Conservation (phyloP, 192 early-diverging fungal genomes). For the Podila epigama region DNA sequence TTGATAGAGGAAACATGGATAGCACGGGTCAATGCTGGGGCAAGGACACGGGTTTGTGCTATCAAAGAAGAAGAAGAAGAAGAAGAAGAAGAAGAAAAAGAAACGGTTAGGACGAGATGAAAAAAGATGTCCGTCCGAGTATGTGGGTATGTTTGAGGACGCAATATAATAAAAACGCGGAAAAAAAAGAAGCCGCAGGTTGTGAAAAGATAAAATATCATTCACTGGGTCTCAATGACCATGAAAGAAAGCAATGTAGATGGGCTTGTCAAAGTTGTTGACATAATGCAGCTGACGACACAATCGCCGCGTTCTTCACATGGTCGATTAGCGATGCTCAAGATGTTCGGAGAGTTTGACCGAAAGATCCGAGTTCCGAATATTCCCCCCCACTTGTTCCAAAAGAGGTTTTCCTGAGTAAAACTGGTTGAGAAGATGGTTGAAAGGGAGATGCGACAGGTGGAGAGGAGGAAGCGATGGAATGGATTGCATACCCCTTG, state of each 20-base stretch:
- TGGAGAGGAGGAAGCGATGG: background rate
- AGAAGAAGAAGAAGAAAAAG: too few relatives aligned
- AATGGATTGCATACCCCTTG: conserved; percentile 40
- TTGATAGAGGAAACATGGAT: conserved; percentile 31
- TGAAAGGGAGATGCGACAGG: background rate
- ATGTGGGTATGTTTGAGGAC: too few relatives aligned
- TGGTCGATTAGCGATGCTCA: background rate
- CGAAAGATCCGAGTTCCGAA: conserved; percentile 2
- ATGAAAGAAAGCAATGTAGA: too few relatives aligned
- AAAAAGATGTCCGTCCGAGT: too few relatives aligned
- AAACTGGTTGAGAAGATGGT: background rate
- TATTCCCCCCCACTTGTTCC: background rate
- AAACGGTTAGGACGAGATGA: background rate
- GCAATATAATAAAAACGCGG: background rate
- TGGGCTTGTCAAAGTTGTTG: too few relatives aligned
- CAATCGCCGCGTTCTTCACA: background rate
- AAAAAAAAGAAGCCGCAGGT: background rate
- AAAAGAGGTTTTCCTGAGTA: background rate
- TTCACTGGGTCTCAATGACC: too few relatives aligned
- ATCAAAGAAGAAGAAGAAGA: background rate
- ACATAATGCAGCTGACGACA: too few relatives aligned
- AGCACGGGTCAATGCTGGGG: conserved; percentile 35
- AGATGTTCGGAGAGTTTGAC: background rate
- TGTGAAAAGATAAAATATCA: background rate
- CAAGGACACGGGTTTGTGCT: conserved; percentile 44